Percentiles rank a stretch among this genome's conserved stretches.
Conservation (phyloP, 139 green algal species). For the Coccomyxa sp. region DNA sequence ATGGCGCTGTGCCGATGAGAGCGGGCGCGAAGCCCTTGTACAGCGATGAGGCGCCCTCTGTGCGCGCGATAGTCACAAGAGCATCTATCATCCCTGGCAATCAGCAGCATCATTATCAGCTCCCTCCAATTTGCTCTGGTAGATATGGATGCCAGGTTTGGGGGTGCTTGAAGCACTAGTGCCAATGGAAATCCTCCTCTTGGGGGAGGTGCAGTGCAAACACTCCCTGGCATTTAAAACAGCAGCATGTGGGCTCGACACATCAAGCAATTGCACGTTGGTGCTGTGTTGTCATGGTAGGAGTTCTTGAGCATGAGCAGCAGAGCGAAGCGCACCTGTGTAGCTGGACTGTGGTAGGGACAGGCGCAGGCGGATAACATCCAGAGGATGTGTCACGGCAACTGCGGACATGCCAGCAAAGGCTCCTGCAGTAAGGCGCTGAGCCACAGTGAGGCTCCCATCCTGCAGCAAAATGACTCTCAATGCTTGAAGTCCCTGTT, state of each 20-base stretch:
- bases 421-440: conserved; percentile 72
- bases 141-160: background rate
- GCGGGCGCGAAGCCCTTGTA: conserved; percentile 92
- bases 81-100: conserved; percentile 57
- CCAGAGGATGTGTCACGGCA: conserved; percentile 90
- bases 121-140: background rate
- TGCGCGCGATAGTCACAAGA: conserved; percentile 49
- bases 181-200: background rate
- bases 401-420: conserved; percentile 94
- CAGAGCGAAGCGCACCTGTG: conserved; percentile 35
- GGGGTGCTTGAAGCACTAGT: background rate
- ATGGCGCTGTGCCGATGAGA: conserved; percentile 91
- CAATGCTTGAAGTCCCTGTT: background rate
- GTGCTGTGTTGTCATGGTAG: background rate
- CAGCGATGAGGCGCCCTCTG: conserved; percentile 69
- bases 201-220: too few relatives aligned
- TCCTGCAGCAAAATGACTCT: conserved; percentile 6
- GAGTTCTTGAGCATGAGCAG: background rate
- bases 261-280: too few relatives aligned
- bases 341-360: conserved; percentile 78
- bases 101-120: background rate
- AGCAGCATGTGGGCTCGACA: background rate
- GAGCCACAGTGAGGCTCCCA: conserved; percentile 62
- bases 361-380: conserved; percentile 81
- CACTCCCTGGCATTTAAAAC: background rate